Conservation (phyloP, 2,329 filamentous ascomycete genomes). For the Cercospora sp. region DNA sequence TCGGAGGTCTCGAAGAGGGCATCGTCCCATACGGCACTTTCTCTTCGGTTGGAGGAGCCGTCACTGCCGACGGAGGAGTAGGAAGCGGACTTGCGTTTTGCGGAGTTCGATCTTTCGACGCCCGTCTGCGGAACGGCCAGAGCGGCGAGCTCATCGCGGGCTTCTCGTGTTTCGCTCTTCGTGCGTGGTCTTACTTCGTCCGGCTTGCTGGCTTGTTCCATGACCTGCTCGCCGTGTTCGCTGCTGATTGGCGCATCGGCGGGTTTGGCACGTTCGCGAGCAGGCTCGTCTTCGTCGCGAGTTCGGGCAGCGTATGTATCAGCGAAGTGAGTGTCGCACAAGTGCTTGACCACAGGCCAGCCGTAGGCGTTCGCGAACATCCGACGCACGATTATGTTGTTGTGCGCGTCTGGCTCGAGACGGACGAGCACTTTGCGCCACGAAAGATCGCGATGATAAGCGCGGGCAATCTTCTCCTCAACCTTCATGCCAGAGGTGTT, state of each 20-base stretch:
- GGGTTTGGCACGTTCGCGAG: constrained; percentile 67
- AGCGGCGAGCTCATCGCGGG: constrained; percentile 43
- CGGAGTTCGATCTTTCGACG: constrained; percentile 29
- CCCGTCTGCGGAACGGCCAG: constrained; percentile 39
- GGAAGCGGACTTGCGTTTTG: constrained; percentile 19
- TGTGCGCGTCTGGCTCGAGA: constrained; percentile 94
- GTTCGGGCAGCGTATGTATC: constrained; percentile 67
- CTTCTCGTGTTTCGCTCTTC: constrained; percentile 52
- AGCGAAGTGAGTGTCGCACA: constrained; percentile 92
- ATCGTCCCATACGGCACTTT: constrained; percentile 52
- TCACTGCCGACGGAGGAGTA: constrained; percentile 17
- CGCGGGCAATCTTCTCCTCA: constrained; percentile 95
- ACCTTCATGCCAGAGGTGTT: constrained; percentile 76
- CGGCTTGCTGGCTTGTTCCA: constrained; percentile 43
- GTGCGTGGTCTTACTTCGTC: constrained; percentile 42
- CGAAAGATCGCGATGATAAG: constrained; percentile 85
- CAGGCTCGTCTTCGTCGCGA: constrained; percentile 66
- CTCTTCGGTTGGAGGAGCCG: constrained; percentile 35
- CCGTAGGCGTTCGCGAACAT: constrained; percentile 98
- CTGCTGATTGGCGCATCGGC: constrained; percentile 56
- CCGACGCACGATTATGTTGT: constrained; percentile 94
- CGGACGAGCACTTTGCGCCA: constrained; percentile 98
- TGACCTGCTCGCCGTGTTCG: constrained; percentile 39
- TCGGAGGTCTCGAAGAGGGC: constrained; percentile 49
- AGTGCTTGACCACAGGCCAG: constrained; percentile 93